Base-by-base conservation (phyloP, 2,329 filamentous ascomycete genomes). In the Stachybotrys chartarum region DNA sequence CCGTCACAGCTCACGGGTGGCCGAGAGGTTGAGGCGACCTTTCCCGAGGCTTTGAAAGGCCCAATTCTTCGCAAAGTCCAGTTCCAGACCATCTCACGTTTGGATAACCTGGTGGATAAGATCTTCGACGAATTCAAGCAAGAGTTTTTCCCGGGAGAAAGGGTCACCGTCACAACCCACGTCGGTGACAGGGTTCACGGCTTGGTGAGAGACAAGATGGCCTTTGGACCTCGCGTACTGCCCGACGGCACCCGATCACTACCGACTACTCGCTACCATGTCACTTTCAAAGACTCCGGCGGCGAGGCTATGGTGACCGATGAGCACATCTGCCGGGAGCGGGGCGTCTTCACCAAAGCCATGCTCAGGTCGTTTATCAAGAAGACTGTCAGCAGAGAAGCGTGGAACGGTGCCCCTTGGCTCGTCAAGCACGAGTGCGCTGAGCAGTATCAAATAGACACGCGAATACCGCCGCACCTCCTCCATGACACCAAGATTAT, bases 341-440 rank as follows among this genome's bases (percentile, higher is more conserved):
- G 91, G 53, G 96, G 93, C 64, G 82, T 90, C 50, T 99, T 97
- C 68, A 97, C 93, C 31, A 97, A 99, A 72, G 86, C 92, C 51
- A 92, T 97, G 70, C 78, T 99, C 46, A 86, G 93, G 39, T 91
- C 91, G 6, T 99, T 97, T 61, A 90, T 99, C 60, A 96, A 96
- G 69, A 92, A 95, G 71, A 94, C 91, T 0, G 88, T 97, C n/a
- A 88, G 86, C 2, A 80, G 93, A 58, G 94, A 97, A 66, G 84
- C 91, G 5, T 97, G 92, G 91, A 93, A 86, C 58, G 93, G 93
- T n/a, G 94, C 94, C 0, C 93, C 94, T 0, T 99, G 94, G 94
- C 76, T 96, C 55, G 93, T 97, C 17, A 97, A 95, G 73, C 82
- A 88, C 42, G 86, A 91, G 54, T 85, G 96, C 57, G 94, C 94